These are phyloP conservation scores for Boletus edulis DNA, from an alignment of 768 basidiomycete species.

Conservation along the genomic window DNA sequence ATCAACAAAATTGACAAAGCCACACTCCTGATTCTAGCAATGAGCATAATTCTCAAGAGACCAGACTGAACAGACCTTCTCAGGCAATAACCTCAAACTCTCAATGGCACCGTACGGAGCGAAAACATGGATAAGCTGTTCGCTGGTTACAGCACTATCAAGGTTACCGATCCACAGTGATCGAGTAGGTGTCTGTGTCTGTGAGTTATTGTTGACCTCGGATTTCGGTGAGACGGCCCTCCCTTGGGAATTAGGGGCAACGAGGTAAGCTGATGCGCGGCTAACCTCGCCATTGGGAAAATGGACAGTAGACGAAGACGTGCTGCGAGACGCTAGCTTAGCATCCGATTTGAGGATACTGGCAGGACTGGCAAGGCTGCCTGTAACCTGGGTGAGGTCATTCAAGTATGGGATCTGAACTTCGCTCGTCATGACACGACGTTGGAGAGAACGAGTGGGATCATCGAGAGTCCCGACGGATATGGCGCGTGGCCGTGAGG, in stretches of 20 bases:
- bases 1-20: slow-evolving; percentile 98
- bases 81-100: slow-evolving; percentile 88
- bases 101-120: slow-evolving; percentile 97
- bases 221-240: slow-evolving; percentile 83
- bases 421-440: slow-evolving; percentile 58
- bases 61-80: slow-evolving; percentile 64
- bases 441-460: slow-evolving; percentile 66
- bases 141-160: slow-evolving; percentile 90
- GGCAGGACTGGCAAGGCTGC: slow-evolving; percentile 32
- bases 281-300: slow-evolving; percentile 65
- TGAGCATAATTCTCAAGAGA: slow-evolving; percentile 15
- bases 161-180: slow-evolving; percentile 99
- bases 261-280: slow-evolving; percentile 63
- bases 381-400: slow-evolving; percentile 45
- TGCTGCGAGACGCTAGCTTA: slow-evolving; percentile 48
- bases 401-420: slow-evolving; percentile 54
- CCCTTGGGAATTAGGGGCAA: slow-evolving; percentile 65
- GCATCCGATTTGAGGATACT: slow-evolving; percentile 58
- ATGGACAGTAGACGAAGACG: slow-evolving; percentile 54
- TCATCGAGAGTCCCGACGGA: slow-evolving; percentile 89
- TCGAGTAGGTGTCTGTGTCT: slow-evolving; percentile 90
- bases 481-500: slow-evolving; percentile 71
- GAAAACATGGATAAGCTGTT: slow-evolving; percentile 94
- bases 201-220: slow-evolving; percentile 59
- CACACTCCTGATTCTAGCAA: slow-evolving; percentile 74